Percentiles rank a stretch among this genome's conserved stretches.
These are phyloP conservation scores for Annulohypoxylon moriforme DNA, from an alignment of 495 filamentous ascomycete species.

Conservation along the genomic window DNA sequence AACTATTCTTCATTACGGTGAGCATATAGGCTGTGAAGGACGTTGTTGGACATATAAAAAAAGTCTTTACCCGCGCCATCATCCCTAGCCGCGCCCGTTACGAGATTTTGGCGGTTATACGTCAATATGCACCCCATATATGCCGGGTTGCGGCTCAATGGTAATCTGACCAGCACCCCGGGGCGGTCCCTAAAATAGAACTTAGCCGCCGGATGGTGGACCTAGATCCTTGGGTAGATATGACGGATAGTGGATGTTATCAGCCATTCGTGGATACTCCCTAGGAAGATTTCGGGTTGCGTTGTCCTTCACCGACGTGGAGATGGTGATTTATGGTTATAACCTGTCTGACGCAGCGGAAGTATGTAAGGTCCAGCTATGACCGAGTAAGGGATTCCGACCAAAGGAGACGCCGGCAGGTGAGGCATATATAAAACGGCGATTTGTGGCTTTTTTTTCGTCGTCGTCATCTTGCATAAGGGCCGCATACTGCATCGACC, in stretches of 20 bases:
- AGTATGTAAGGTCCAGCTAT: neutral
- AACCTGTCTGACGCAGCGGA: neutral
- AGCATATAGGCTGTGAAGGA: neutral
- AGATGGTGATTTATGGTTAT: neutral
- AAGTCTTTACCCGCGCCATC: neutral
- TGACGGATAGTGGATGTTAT: neutral
- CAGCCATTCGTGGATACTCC: neutral
- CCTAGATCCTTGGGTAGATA: neutral
- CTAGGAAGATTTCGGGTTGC: neutral
- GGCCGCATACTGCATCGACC: neutral
- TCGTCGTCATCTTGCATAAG: neutral
- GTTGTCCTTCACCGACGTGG: neutral
- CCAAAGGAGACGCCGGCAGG: conserved; percentile 1
- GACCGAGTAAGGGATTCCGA: neutral
- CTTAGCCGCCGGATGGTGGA: neutral
- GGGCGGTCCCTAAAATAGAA: neutral
- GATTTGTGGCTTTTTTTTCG: too few species aligned
- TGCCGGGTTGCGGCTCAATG: neutral
- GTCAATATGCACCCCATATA: conserved; percentile 12
- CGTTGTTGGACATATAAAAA: neutral
- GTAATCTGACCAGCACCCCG: neutral
- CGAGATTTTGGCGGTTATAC: neutral
- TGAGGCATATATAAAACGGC: neutral
- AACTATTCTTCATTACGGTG: neutral
- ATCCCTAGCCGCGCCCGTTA: neutral